Evolutionary conservation across 441 rosid species (phyloP), one percentile per base, ranked within the genome.

Genomic region (Jatropha podagrica): DNA sequence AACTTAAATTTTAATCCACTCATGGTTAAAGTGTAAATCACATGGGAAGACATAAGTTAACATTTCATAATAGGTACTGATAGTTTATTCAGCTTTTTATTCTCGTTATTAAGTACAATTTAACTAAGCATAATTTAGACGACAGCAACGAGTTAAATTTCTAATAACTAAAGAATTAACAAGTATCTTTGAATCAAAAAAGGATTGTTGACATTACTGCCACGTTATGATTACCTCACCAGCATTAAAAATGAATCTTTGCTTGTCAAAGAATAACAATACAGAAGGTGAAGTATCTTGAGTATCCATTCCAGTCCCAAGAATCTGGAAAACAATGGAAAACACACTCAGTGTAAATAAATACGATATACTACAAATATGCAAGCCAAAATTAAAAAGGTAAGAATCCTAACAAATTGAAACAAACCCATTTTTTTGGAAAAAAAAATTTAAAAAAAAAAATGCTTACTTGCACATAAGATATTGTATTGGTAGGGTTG

Each of bases 281-380:
- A 95, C 95, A 5, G 98, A 95, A 65, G 99, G 90, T 2, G 95
- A 93, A 0, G 98, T 93, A 72, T 95, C 99, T 81, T 95, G 98
- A 49, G 98, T 93, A 81, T 95, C 99, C 97, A 95, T 90, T 78
- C 99, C 99, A 32, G 96, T 95, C 63, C 99, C 99, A 64, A 95
- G 85, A 66, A 93, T 92, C 98, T 95, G 83, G 56, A 64, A 76
- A 7, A 74, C 26, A 65, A 11, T 44, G 48, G 46, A 41, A 52
- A 81, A 49, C 3, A 54, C 7, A 61, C 58, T 49, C 68, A 41
- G 49, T 41, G 69, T 71, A 41, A 56, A 41, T 14, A 74, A 71
- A 40, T 54, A 32, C 17, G 18, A 67, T 26, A 15, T 7, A 42
- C 18, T 41, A 41, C 15, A 32, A 37, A 56, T n/a, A 40, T 32